Base-by-base conservation (phyloP, 805 yeast species). In the Pichia nakasei region DNA sequence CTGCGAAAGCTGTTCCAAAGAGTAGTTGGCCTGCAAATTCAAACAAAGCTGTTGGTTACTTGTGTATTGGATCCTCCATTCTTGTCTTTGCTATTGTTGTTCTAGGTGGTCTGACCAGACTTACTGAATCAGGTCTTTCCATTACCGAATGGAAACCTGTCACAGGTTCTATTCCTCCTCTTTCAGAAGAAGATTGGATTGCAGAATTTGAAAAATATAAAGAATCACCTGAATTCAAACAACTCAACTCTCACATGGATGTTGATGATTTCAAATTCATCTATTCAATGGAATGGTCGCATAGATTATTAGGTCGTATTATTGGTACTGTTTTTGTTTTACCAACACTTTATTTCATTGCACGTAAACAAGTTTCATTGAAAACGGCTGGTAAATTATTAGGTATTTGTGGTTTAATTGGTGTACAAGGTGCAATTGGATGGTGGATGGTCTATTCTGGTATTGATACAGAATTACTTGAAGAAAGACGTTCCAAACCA, bases 381-480 rank as follows among this genome's bases (percentile, higher is more conserved):
- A 79, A 78, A 46, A 82, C 85, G 4, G 80, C 85, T 39, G 68
- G 68, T 45, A 73, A 86, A 52, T 68, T 93, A 15, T 63, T 85
- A 19, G 85, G 85, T 2, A 74, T 93, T 38, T 75, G 95, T 35
- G 78, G 73, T 0, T 66, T 93, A 41, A 71, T 93, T 46, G 99
- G 96, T 11, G 67, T 93, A 39, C 98, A 93, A 69, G 98, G 98
- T 42, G 84, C 82, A 42, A 82, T 93, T 52, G 98, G 98, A 27
- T 93, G 98, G 98, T 93, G 99, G 99, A 93, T 93, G 98, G 98
- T 93, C 42, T 80, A 85, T 56, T 86, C 96, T 9, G 98, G 98
- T 26, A 72, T 93, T 44, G 95, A 88, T 59, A 83, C 82, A 56
- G 73, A 81, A 37, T 82, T 82, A 57, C 68, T 93, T 39, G 75